These are phyloP conservation scores for Fraxinus baroniana DNA, from an alignment of 305 asterid genomes.

Conservation along the genomic window DNA sequence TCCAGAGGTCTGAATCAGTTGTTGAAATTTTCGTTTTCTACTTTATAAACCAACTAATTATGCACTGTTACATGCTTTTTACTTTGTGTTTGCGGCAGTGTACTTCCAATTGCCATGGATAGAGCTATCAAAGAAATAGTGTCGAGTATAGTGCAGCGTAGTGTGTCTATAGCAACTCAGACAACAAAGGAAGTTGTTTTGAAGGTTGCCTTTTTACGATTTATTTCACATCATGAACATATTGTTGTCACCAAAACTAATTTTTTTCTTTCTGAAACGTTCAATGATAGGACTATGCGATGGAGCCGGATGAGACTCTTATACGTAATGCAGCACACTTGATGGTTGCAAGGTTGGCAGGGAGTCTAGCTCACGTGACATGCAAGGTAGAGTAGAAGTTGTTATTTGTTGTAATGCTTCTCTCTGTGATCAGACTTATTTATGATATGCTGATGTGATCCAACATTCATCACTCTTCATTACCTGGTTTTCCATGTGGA, in stretches of 20 bases:
- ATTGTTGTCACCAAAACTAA: not conserved
- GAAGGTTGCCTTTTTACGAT: conserved; percentile 48
- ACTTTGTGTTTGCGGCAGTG: conserved; percentile 46
- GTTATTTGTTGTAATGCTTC: not conserved
- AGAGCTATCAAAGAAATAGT: conserved; percentile 96
- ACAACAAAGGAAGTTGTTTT: conserved; percentile 96
- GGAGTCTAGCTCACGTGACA: conserved; percentile 98
- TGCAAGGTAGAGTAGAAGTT: conserved; percentile 71
- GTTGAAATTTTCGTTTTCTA: conserved; percentile 18
- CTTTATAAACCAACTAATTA: not conserved
- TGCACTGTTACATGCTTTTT: not conserved
- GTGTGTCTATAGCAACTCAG: conserved; percentile 97
- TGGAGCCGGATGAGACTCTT: conserved; percentile 95
- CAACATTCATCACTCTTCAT: not conserved
- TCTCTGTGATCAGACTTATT: conserved; percentile 1
- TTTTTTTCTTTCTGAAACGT: not conserved
- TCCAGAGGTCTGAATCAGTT: conserved; percentile 76
- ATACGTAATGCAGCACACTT: conserved; percentile 91
- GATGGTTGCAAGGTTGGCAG: conserved; percentile 98
- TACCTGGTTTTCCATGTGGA: conserved; percentile 18
- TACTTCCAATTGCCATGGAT: conserved; percentile 90
- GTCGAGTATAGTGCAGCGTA: conserved; percentile 82
- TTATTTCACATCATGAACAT: not conserved
- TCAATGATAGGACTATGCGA: conserved; percentile 74
- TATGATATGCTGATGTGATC: not conserved